Conservation (phyloP, 495 filamentous ascomycete genomes). For the Neurospora sp. region DNA sequence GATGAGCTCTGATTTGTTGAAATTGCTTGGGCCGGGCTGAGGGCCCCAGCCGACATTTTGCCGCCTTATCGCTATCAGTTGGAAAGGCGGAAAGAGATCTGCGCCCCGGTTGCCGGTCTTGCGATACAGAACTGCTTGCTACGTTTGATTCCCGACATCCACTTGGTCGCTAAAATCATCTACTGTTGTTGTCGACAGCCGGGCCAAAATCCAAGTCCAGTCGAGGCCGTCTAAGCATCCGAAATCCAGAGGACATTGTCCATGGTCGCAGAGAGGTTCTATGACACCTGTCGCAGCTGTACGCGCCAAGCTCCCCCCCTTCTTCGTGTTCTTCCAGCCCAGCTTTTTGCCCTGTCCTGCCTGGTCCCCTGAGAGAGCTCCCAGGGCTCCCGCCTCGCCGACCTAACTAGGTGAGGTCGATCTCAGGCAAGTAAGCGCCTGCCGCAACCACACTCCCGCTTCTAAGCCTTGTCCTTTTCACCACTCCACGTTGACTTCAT, state of each 20-base stretch:
- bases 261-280: constrained; percentile 3
- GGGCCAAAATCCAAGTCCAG: background rate
- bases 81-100: constrained; percentile 19
- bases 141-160: background rate
- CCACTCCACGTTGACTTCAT: background rate
- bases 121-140: constrained; percentile 1
- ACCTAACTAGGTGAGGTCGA: background rate
- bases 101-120: constrained; percentile 8
- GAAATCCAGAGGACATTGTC: background rate
- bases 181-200: background rate
- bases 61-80: constrained; percentile 25
- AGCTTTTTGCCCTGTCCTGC: background rate
- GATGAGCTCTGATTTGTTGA: background rate
- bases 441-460: background rate
- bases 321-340: background rate
- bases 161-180: background rate
- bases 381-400: background rate
- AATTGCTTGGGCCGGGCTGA: background rate
- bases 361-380: background rate
- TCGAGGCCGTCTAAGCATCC: background rate
- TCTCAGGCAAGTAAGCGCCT: background rate
- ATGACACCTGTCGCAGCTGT: constrained; percentile 17
- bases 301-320: constrained; percentile 2
- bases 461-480: background rate
- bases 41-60: constrained; percentile 13